A percentile compares a stretch with the other conserved stretches of the same genome.
Evolutionary conservation across 2,329 filamentous ascomycete species (phyloP).

Genomic region (Aurifilum marmelostoma): DNA sequence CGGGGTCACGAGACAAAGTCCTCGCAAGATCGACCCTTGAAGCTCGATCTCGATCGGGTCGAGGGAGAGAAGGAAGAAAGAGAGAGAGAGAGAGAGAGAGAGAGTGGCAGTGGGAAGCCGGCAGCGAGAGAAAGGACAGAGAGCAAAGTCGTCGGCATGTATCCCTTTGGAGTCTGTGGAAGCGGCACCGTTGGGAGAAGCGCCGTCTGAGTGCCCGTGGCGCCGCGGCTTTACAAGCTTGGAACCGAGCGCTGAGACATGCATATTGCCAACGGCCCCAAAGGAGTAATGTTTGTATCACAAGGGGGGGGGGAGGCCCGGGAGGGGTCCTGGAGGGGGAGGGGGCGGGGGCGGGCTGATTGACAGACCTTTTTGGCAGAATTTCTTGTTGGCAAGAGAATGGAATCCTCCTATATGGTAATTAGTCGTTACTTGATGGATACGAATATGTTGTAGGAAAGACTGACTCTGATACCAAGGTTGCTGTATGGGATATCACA

Average conservation of each 20-base stretch:
- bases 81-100: too few species aligned
- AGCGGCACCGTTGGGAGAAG: neutral
- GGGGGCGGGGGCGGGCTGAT: neutral
- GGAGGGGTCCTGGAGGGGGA: too few species aligned
- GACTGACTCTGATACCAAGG: too few species aligned
- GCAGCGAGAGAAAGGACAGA: neutral
- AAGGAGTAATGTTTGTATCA: neutral
- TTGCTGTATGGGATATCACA: neutral
- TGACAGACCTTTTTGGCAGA: neutral
- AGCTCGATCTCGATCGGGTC: neutral
- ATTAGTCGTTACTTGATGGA: too few species aligned
- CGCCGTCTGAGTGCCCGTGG: neutral
- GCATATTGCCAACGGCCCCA: neutral
- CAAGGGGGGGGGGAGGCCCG: neutral
- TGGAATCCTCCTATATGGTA: too few species aligned
- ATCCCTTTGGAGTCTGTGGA: neutral
- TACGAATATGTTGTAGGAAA: too few species aligned
- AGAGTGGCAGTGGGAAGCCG: too few species aligned
- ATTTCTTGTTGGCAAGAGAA: neutral
- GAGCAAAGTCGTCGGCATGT: neutral
- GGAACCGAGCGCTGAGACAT: constrained; percentile 6
- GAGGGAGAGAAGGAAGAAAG: neutral
- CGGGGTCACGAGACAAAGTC: constrained; percentile 1
- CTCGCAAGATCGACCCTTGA: neutral
- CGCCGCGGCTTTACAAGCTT: neutral